Conservation (phyloP, 2,329 filamentous ascomycete species). For the Grosmannia serpens region DNA sequence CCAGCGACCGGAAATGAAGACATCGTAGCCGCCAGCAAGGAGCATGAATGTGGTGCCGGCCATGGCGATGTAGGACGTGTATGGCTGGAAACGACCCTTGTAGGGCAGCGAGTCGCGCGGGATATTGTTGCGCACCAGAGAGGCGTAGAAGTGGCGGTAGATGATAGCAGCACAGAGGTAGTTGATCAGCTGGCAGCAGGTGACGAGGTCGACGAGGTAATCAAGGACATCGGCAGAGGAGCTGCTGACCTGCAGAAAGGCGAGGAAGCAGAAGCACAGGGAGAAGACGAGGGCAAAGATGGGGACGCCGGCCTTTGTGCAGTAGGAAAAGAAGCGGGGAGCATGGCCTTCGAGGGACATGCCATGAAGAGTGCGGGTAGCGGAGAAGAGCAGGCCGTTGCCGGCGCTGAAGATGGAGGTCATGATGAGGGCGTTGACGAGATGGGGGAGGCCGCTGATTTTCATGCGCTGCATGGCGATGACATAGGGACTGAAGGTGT, state of each 20-base stretch:
- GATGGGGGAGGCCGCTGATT: conserved; percentile 41
- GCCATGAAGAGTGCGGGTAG: conserved; percentile 48
- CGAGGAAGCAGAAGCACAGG: conserved; percentile 49
- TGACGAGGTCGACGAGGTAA: conserved; percentile 50
- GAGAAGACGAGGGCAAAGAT: conserved; percentile 49
- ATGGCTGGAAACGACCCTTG: conserved; percentile 28
- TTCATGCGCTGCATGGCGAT: conserved; percentile 46
- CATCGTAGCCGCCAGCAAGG: conserved; percentile 6
- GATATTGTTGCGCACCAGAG: conserved; percentile 41
- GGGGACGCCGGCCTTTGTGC: conserved; percentile 47
- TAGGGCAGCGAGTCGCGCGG: conserved; percentile 42
- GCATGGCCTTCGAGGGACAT: conserved; percentile 46
- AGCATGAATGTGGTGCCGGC: conserved; percentile 9
- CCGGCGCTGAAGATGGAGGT: conserved; percentile 49
- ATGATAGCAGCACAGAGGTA: conserved; percentile 46
- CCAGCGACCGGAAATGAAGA: conserved; percentile 8
- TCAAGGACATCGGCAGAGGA: conserved; percentile 42
- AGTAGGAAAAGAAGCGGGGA: conserved; percentile 37
- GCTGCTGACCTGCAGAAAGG: conserved; percentile 49
- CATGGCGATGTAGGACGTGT: conserved; percentile 12
- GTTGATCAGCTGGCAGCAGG: conserved; percentile 48
- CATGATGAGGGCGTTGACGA: conserved; percentile 51
- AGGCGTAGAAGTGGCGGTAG: conserved; percentile 46
- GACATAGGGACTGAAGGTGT: conserved; percentile 26
- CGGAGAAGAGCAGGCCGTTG: conserved; percentile 51